Base-by-base conservation (phyloP, 805 yeast species). In the Ascoidea tarda region DNA sequence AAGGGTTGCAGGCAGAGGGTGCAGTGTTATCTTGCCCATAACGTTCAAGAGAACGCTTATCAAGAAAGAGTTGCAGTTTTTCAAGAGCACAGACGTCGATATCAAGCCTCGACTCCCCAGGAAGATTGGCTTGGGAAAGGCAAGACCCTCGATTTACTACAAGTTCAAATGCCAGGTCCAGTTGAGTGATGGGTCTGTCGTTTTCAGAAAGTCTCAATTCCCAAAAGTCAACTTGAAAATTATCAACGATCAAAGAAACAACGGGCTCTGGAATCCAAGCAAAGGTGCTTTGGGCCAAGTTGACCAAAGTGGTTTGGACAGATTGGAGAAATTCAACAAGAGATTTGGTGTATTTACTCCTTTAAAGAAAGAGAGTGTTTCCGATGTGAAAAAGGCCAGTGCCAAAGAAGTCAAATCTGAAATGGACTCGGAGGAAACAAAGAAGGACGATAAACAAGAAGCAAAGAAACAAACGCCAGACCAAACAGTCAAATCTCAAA, bases 91-190 rank as follows among this genome's bases (percentile, higher is more conserved):
- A 8, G 58, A 55, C 42, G 53, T 56, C n/a, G 49, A 47, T 8
- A 45, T 56, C 32, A 55, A 53, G 33, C 46, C 47, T 53, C 77
- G 91, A 69, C 88, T 87, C 51, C 65, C 77, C 67, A 82, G 78
- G 64, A 83, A 79, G 65, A 84, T 86, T 60, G 67, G 71, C 55
- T 68, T 82, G 53, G 97, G 97, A 53, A 85, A 85, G 65, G 89
- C 96, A 16, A 79, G 97, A 68, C 97, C 98, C 1, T 89, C 96
- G 42, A 84, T 93, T 46, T 90, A 87, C 68, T 78, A 91, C 69
- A 87, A 87, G 66, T 93, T 93, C 65, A 89, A 91, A 58, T 84
- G 90, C 38, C 68, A 76, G 45, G 90, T 93, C n/a, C 96, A 91
- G 68, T 75, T 90, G 54, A 84, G 95, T 58, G 99, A 93, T 65